phyloP scores from a whole-genome alignment of 1,284 basidiomycete species.

The Ustilago loliicola region DNA sequence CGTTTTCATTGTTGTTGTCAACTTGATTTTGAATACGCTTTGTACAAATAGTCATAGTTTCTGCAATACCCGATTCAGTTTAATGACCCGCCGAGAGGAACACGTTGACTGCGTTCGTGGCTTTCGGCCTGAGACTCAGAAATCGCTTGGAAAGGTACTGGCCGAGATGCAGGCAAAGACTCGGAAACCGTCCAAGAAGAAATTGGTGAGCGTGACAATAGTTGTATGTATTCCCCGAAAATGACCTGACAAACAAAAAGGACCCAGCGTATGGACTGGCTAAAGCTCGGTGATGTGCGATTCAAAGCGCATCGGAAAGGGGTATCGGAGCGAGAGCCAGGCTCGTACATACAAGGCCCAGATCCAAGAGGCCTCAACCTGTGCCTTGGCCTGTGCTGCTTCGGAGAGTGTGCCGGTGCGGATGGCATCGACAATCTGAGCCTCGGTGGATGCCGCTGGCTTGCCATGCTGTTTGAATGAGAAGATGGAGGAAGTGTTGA shows the following conservation, averaged over 20 bases:
- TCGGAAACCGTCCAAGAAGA: too few relatives aligned
- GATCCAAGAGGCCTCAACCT: slow-evolving; percentile 7
- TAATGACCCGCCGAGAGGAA: too few relatives aligned
- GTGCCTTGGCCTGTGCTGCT: neutral
- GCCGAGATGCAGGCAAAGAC: too few relatives aligned
- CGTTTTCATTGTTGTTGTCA: neutral
- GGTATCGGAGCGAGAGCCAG: slow-evolving; percentile 30
- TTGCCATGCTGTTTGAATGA: slow-evolving; percentile 23
- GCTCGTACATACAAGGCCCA: slow-evolving; percentile 24
- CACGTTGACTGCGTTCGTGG: too few relatives aligned
- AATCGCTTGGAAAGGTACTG: too few relatives aligned
- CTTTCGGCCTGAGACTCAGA: too few relatives aligned
- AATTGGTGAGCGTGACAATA: too few relatives aligned
- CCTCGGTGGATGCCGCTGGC: neutral
- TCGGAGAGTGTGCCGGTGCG: neutral
- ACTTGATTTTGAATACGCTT: neutral
- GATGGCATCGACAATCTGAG: too few relatives aligned
- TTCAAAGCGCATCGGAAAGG: slow-evolving; percentile 32
- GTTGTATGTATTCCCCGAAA: too few relatives aligned
- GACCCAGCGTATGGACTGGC: neutral
- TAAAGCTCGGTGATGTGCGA: slow-evolving; percentile 12
- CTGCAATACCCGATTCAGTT: neutral
- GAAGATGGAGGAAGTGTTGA: slow-evolving; percentile 16
- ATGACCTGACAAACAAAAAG: neutral
- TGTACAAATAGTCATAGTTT: neutral